Conservation (phyloP, 192 early-diverging fungal species). For the Umbelopsis sp. region DNA sequence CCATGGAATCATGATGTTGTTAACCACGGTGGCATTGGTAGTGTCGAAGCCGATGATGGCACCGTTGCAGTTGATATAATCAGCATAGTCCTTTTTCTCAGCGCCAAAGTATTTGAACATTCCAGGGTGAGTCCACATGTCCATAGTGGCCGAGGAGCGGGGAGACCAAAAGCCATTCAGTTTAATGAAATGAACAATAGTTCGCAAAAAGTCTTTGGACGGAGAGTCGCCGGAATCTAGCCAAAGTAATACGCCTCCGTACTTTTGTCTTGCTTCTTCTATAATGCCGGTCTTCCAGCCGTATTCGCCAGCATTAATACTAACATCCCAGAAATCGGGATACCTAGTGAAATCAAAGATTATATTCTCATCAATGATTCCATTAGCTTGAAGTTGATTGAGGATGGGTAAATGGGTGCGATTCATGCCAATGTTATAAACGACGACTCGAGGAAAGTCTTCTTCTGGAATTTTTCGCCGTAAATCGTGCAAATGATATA, state of each 20-base stretch:
- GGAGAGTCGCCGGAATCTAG: constrained; percentile 54
- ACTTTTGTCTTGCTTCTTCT: constrained; percentile 46
- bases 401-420: constrained; percentile 43
- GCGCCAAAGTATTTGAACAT: constrained; percentile 47
- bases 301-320: constrained; percentile 51
- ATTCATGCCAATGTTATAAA: constrained; percentile 57
- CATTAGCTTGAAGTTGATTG: constrained; percentile 44
- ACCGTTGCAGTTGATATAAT: constrained; percentile 50
- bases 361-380: constrained; percentile 48
- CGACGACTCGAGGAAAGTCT: constrained; percentile 47
- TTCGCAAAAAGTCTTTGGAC: constrained; percentile 48
- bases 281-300: constrained; percentile 61
- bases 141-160: constrained; percentile 37
- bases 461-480: constrained; percentile 25
- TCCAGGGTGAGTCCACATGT: constrained; percentile 51
- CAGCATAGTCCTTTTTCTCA: constrained; percentile 32
- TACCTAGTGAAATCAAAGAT: constrained; percentile 48
- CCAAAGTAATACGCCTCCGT: constrained; percentile 51
- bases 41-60: constrained; percentile 51
- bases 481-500: constrained; percentile 47
- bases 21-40: constrained; percentile 32
- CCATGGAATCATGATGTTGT: constrained; percentile 50
- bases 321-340: constrained; percentile 57
- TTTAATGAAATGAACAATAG: constrained; percentile 42
- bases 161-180: constrained; percentile 53